Conservation (phyloP, 2,329 filamentous ascomycete genomes). For the Phialemoniopsis sp. region DNA sequence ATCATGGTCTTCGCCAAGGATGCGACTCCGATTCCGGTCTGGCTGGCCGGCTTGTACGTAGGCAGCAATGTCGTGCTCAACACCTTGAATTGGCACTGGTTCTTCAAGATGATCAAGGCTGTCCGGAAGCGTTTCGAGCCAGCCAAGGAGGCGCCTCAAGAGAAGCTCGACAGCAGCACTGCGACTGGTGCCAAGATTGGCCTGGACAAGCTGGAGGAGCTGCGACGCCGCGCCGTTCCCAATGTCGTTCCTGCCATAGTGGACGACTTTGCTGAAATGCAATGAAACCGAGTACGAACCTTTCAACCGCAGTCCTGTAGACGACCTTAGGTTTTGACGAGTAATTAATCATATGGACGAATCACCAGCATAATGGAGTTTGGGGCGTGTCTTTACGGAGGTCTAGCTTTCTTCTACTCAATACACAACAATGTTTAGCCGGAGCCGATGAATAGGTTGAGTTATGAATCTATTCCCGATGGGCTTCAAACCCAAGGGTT, state of each 20-base stretch:
- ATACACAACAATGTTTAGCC: no score
- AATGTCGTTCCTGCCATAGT: constrained; percentile 10
- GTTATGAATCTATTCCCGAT: no score
- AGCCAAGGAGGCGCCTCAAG: constrained; percentile 23
- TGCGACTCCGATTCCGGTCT: constrained; percentile 55
- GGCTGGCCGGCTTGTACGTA: constrained; percentile 67
- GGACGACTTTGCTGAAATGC: constrained; percentile 14
- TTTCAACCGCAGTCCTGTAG: no score
- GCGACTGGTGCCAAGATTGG: not conserved
- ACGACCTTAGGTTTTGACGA: no score
- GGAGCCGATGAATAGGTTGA: no score
- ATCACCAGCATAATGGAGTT: no score
- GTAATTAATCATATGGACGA: no score
- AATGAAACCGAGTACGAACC: constrained; percentile 6
- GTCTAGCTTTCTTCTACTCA: no score
- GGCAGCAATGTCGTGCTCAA: constrained; percentile 70
- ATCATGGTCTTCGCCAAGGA: constrained; percentile 47
- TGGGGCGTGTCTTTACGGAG: no score
- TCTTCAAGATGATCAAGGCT: constrained; percentile 79
- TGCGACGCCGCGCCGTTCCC: constrained; percentile 12
- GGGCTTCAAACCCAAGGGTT: no score
- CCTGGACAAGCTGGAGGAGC: constrained; percentile 9
- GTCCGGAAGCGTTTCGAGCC: constrained; percentile 72
- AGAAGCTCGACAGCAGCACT: constrained; percentile 10
- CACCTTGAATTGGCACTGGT: constrained; percentile 79